Percentiles rank a stretch among this genome's conserved stretches.
These are phyloP conservation scores for Tuber umbilicatum DNA, from an alignment of 495 filamentous ascomycete species.

Conservation along the genomic window DNA sequence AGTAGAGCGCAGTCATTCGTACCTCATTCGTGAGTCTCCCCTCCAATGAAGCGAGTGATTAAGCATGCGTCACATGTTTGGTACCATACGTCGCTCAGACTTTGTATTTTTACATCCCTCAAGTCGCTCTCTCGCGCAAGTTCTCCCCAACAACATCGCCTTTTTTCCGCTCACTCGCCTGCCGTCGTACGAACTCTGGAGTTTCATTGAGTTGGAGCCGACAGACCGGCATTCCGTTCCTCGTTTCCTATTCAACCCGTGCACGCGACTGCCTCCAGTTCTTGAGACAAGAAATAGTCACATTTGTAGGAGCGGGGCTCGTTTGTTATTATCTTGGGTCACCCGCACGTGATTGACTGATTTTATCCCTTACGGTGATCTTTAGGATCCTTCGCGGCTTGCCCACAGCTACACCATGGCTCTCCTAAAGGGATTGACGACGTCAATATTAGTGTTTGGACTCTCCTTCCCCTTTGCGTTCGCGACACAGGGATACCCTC, in stretches of 20 bases:
- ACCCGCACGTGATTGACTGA: background rate
- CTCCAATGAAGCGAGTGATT: background rate
- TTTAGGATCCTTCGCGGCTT: background rate
- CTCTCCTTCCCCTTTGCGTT: constrained; percentile 11
- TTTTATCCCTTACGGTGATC: background rate
- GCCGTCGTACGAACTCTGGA: background rate
- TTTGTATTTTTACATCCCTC: background rate
- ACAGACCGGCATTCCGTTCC: background rate
- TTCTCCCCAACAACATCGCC: background rate
- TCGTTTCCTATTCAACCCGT: background rate
- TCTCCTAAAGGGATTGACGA: background rate
- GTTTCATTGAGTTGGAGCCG: background rate
- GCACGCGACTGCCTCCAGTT: background rate
- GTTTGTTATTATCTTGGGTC: background rate
- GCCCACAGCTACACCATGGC: background rate
- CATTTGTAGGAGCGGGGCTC: background rate
- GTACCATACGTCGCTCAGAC: background rate
- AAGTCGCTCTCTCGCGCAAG: background rate
- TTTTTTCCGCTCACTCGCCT: background rate
- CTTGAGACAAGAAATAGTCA: background rate
- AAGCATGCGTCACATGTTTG: background rate
- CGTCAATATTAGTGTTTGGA: background rate
- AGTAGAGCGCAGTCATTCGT: background rate
- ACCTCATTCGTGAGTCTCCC: background rate
- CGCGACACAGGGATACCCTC: constrained; percentile 32